Conservation (phyloP, 225 moss, liverwort and hornwort genomes). For the Ulota crispa region DNA sequence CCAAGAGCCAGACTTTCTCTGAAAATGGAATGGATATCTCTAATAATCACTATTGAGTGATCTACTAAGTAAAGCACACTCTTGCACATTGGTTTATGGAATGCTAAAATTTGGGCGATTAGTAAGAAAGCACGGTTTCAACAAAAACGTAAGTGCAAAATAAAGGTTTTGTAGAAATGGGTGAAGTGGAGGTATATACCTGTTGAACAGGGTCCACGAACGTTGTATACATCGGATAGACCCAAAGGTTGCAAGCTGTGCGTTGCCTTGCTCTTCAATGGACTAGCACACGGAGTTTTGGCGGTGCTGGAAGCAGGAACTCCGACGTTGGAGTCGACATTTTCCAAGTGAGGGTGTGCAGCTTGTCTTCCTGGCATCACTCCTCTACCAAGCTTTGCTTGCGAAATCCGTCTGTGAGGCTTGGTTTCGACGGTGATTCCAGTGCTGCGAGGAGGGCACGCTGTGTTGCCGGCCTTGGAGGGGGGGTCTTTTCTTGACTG, state of each 20-base stretch:
- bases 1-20: no score
- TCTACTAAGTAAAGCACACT: neutral
- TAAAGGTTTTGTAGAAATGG: neutral
- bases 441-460: slow-evolving; percentile 41
- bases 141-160: neutral
- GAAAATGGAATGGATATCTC: neutral
- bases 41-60: neutral
- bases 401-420: neutral
- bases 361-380: neutral
- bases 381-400: neutral
- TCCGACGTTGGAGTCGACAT: slow-evolving; percentile 23
- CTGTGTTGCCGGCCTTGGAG: slow-evolving; percentile 21
- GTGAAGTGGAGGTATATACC: neutral
- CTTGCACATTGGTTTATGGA: neutral
- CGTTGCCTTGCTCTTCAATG: slow-evolving; percentile 16
- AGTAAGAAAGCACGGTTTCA: neutral
- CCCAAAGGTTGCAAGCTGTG: slow-evolving; percentile 14
- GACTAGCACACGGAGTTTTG: slow-evolving; percentile 26
- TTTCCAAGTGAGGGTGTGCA: slow-evolving; percentile 36
- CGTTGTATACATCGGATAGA: neutral
- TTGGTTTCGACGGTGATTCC: neutral
- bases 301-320: slow-evolving; percentile 11
- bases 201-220: slow-evolving; percentile 27
- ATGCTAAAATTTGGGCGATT: neutral
- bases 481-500: slow-evolving; percentile 42